Evolutionary conservation across 768 basidiomycete species (phyloP), one percentile per base, ranked within the genome.

Genomic region (Calocybe indica): DNA sequence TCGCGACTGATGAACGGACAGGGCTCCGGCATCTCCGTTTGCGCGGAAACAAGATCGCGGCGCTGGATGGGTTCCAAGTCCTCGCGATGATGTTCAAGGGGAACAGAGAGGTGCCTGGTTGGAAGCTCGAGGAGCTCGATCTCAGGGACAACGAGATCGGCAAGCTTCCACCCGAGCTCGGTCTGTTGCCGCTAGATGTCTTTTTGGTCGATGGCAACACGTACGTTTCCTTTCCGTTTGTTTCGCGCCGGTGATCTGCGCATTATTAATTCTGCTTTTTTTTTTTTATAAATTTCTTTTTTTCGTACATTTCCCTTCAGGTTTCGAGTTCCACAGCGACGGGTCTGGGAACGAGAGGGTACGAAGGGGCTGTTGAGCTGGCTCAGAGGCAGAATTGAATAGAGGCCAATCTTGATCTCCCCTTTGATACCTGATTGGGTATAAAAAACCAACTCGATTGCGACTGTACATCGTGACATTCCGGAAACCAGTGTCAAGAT

Each of bases 321-420:
- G 10, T 92, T 92, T 71, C 83, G 89, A 29, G 81, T 89, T 13
- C 89, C 89, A 0, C 80, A 83, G 49, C 72, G 89, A 52, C 73
- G 83, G 14, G 82, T 92, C 7, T 92, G 89, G 89, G 90, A 92
- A 61, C 72, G 88, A 40, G 89, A 92, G 58, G 89, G 88, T 1
- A 90, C 88, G 13, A 89, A 86, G 55, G 88, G 89, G 2, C 57
- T 91, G 46, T 57, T 90, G 67, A 82, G 76, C 49, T 92, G 88
- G 88, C 61, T 92, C 57, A 73, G 84, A 45, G 85, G 84, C 12
- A 73, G 88, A 51, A 75, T 90, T 40, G 85, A 88, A 53, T 82
- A 56, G 50, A 45, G 39, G 37, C 30, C 30, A 6, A 29, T 7
- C 3, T 12, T 6, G n/a, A n/a, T 7, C 22, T 22, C 4, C 22